These are phyloP conservation scores for Fusarium redolens DNA, from an alignment of 2,329 filamentous ascomycete species.

Conservation along the genomic window DNA sequence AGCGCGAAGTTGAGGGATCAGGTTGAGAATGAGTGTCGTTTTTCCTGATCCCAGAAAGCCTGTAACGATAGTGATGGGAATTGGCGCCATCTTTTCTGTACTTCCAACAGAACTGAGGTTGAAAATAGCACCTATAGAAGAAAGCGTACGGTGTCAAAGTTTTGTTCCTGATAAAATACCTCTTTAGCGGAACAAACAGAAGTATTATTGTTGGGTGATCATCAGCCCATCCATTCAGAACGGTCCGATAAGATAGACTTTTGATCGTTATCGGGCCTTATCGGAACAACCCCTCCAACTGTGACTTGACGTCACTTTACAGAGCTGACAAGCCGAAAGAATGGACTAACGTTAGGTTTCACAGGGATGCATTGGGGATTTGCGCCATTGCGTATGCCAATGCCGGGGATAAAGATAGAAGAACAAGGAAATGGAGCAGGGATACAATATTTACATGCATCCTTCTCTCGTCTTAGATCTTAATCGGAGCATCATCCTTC, in stretches of 20 bases:
- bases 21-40: constrained; percentile 93
- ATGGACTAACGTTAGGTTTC: constrained; percentile 22
- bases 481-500: constrained; percentile 8
- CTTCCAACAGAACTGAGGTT: background rate
- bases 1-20: constrained; percentile 88
- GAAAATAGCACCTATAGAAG: background rate
- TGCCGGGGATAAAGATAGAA: constrained; percentile 14
- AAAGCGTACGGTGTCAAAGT: background rate
- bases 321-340: background rate
- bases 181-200: constrained; percentile 25
- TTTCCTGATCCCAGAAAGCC: constrained; percentile 97
- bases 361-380: constrained; percentile 19
- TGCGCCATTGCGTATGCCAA: constrained; percentile 42
- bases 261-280: constrained; percentile 38
- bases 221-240: constrained; percentile 38
- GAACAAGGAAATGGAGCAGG: constrained; percentile 27
- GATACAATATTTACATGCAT: constrained; percentile 5
- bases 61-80: constrained; percentile 93
- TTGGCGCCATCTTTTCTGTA: constrained; percentile 68
- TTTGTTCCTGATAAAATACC: constrained; percentile 37
- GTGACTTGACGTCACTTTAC: constrained; percentile 41
- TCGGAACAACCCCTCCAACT: constrained; percentile 31
- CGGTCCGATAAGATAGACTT: constrained; percentile 41
- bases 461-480: background rate
- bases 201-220: constrained; percentile 15